phyloP scores from a whole-genome alignment of 2,329 filamentous ascomycete species.

The Pseudodiploospora longispora region DNA sequence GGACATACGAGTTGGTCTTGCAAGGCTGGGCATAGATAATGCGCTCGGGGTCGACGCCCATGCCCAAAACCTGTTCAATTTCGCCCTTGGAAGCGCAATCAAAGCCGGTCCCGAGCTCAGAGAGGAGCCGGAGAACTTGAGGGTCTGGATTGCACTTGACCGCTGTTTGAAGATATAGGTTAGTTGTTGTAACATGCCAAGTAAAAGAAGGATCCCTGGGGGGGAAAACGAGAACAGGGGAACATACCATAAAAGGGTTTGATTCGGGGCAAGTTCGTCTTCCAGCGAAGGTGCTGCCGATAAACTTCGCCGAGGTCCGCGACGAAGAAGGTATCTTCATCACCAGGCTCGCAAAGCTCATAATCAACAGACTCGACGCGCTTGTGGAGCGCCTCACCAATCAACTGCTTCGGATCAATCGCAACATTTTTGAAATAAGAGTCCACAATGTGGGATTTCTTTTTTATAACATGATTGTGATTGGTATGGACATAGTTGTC shows the following conservation, averaged over 20 bases:
- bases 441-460: conserved; percentile 33
- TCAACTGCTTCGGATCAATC: conserved; percentile 63
- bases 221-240: background rate
- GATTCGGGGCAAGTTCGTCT: conserved; percentile 83
- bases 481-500: conserved; percentile 45
- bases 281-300: conserved; percentile 97
- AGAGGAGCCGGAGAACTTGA: conserved; percentile 79
- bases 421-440: conserved; percentile 32
- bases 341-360: conserved; percentile 80
- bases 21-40: conserved; percentile 99
- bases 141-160: conserved; percentile 98
- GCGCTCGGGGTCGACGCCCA: conserved; percentile 77
- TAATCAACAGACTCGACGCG: conserved; percentile 79
- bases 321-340: conserved; percentile 97
- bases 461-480: conserved; percentile 39
- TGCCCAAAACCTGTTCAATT: conserved; percentile 81
- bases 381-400: conserved; percentile 78
- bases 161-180: conserved; percentile 41
- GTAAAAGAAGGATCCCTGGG: background rate
- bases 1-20: conserved; percentile 98
- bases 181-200: background rate
- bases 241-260: conserved; percentile 88
- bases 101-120: conserved; percentile 85
- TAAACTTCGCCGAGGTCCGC: conserved; percentile 97
- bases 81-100: conserved; percentile 97